Percentiles rank a stretch among this genome's conserved stretches.
Evolutionary conservation across 352 stramenopile species (phyloP).

Genomic region (Plasmopara viticola): DNA sequence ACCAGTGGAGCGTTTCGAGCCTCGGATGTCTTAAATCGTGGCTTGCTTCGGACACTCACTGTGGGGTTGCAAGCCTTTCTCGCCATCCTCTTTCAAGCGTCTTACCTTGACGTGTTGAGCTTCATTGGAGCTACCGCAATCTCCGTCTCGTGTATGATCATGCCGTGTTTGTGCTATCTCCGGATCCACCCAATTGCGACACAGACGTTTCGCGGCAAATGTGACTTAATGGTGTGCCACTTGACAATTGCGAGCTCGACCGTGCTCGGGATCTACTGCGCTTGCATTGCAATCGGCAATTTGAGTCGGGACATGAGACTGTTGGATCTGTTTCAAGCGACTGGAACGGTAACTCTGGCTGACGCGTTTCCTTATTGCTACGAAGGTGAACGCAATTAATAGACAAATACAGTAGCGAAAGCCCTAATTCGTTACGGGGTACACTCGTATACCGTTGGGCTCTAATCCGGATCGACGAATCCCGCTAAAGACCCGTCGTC

Average conservation of each 20-base stretch:
- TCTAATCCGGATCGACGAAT: constrained; percentile 12
- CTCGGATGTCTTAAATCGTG: constrained; percentile 42
- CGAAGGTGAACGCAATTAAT: constrained; percentile 54
- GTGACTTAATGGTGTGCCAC: constrained; percentile 44
- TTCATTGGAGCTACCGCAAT: constrained; percentile 60
- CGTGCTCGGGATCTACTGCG: constrained; percentile 50
- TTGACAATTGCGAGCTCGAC: constrained; percentile 46
- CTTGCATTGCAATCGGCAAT: constrained; percentile 38
- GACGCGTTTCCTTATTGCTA: constrained; percentile 59
- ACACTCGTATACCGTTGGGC: constrained; percentile 21
- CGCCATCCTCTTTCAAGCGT: constrained; percentile 61
- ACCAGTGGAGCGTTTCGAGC: constrained; percentile 27
- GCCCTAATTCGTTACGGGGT: constrained; percentile 22
- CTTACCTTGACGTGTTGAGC: constrained; percentile 61
- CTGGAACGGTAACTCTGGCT: constrained; percentile 20
- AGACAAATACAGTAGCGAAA: constrained; percentile 1
- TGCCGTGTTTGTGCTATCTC: constrained; percentile 73
- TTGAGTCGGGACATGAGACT: constrained; percentile 46
- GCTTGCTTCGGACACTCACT: constrained; percentile 39
- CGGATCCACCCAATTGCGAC: constrained; percentile 52
- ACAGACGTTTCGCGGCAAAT: constrained; percentile 38
- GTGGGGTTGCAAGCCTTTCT: constrained; percentile 45
- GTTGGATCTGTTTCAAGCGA: constrained; percentile 41
- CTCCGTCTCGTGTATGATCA: constrained; percentile 68
- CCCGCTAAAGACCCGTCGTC: constrained; percentile 10